Conservation (phyloP, 768 basidiomycete species). For the Suillus sp. region DNA sequence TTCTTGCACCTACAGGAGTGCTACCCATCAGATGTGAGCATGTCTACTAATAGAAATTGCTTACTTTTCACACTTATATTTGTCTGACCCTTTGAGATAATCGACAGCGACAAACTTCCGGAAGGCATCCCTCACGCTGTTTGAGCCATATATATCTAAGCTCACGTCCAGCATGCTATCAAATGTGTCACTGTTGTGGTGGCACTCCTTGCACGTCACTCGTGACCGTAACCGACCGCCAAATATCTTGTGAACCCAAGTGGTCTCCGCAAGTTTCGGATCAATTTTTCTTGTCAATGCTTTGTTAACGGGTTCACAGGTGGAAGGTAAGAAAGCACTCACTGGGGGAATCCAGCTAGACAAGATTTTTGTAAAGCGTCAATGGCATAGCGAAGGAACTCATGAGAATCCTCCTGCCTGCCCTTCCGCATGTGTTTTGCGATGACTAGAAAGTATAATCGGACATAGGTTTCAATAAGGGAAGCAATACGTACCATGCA, state of each 20-base stretch:
- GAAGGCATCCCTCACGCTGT: conserved; percentile 69
- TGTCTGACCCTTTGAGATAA: conserved; percentile 84
- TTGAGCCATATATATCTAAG: conserved; percentile 75
- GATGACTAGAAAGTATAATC: conserved; percentile 56
- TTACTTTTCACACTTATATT: conserved; percentile 98
- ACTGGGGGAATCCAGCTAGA: conserved; percentile 73
- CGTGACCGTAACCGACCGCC: conserved; percentile 91
- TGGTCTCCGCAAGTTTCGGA: conserved; percentile 74
- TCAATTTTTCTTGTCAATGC: conserved; percentile 59
- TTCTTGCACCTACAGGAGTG: conserved; percentile 76
- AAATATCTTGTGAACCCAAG: conserved; percentile 94
- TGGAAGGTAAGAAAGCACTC: conserved; percentile 32
- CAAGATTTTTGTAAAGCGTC: conserved; percentile 89
- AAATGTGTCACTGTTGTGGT: conserved; percentile 91
- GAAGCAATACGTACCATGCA: conserved; percentile 59
- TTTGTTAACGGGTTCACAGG: conserved; percentile 19
- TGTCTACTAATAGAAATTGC: conserved; percentile 31
- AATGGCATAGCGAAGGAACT: conserved; percentile 92
- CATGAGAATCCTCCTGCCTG: conserved; percentile 97
- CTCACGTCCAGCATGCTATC: conserved; percentile 94
- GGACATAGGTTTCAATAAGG: conserved; percentile 12
- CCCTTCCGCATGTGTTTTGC: conserved; percentile 89
- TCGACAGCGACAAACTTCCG: conserved; percentile 83
- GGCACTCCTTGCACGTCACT: conserved; percentile 82
- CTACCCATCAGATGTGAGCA: conserved; percentile 15